Base-by-base conservation (phyloP, 805 yeast genomes). In the Vanderwaltozyma polyspora region DNA sequence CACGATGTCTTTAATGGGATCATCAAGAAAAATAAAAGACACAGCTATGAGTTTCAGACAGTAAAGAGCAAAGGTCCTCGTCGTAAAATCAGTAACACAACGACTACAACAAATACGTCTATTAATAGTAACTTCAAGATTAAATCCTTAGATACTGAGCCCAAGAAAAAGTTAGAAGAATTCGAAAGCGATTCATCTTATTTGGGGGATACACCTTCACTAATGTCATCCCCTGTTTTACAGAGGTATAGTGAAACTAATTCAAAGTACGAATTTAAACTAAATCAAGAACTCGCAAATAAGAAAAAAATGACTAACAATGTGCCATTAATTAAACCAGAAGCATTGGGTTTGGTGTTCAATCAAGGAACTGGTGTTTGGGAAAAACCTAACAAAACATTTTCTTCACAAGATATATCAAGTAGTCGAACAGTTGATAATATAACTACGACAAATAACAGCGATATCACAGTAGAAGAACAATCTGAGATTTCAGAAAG, bases 341-440 rank as follows among this genome's bases (percentile, higher is more conserved):
- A 49, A 34, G 52, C 44, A 30, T 44, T 48, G 29, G 55, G 55
- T 2, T 40, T 46, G 26, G 46, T 49, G 14, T 49, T 46, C 30
- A 42, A 43, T 29, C 44, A 48, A 28, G 40, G 40, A 18, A 43
- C 41, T 23, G 55, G 55, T 8, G 46, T 46, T 10, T 49, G 55
- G 55, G 49, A 46, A 23, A 44, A 42, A 30, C 52, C 50, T 4
- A 18, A 24, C 10, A 19, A 24, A 12, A 28, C n/a, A n/a, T n/a
- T 6, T 13, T 18, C 21, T 12, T 12, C 24, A 4, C 36, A 34
- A 34, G 52, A 46, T 25, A 39, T 38, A 14, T 44, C 50, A 8
- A 45, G 46, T 34, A 48, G 52, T 28, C 40, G 50, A 21, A 47
- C 49, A 12, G 43, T 39, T 7, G 43, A 43, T 26, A 40, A 36